These are phyloP conservation scores for Hordeum pubiflorum DNA, from an alignment of 202 grass and related monocot genomes.

Conservation along the genomic window DNA sequence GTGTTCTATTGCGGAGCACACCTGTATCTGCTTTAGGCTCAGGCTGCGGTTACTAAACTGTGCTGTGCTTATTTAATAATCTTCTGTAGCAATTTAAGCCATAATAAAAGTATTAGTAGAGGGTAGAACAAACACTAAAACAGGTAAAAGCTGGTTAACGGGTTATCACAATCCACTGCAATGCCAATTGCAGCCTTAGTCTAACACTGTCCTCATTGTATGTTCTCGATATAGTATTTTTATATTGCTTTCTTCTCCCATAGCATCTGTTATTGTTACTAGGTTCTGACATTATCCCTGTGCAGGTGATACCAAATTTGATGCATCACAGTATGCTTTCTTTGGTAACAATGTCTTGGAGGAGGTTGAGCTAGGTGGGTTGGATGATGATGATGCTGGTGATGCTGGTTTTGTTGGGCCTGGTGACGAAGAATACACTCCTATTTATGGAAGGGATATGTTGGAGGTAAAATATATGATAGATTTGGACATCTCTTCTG, in stretches of 20 bases:
- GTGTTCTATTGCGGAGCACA: neutral
- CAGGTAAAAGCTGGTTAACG: neutral
- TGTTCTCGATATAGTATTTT: neutral
- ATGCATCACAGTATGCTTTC: slow-evolving; percentile 89
- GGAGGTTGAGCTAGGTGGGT: slow-evolving; percentile 77
- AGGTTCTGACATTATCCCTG: neutral
- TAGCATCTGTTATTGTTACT: neutral
- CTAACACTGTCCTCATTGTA: neutral
- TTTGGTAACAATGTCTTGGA: slow-evolving; percentile 63
- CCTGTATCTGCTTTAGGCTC: neutral
- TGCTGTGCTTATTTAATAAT: neutral
- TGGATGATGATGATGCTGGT: slow-evolving; percentile 40
- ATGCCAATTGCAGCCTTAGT: neutral
- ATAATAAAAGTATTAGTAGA: neutral
- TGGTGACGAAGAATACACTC: slow-evolving; percentile 24
- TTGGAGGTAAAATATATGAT: slow-evolving; percentile 46
- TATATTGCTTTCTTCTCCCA: neutral
- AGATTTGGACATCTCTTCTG: neutral
- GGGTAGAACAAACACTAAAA: neutral
- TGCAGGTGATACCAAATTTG: slow-evolving; percentile 48
- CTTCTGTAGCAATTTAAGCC: neutral
- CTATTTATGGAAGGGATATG: slow-evolving; percentile 30
- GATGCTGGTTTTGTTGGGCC: slow-evolving; percentile 33
- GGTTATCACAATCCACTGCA: neutral
- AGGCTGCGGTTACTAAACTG: neutral